Evolutionary conservation across 805 yeast species (phyloP).

Genomic region (Starmerella etchellsii): DNA sequence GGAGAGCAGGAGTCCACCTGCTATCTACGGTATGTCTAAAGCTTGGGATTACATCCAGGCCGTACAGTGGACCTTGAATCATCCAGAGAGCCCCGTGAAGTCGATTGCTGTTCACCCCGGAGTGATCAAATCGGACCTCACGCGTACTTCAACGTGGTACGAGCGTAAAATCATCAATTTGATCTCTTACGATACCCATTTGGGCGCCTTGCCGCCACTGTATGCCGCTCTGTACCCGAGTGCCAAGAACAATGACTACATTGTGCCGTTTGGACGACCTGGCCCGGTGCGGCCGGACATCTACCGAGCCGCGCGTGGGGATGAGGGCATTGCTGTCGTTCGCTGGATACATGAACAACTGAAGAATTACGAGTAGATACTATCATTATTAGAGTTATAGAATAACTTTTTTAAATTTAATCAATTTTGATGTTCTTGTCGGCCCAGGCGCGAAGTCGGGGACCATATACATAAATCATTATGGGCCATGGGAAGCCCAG

Average conservation of each 20-base stretch:
- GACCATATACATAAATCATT: conserved; percentile 44
- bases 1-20: conserved; percentile 10
- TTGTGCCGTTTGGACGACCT: conserved; percentile 34
- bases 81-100: conserved; percentile 26
- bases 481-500: conserved; percentile 57
- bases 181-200: conserved; percentile 20
- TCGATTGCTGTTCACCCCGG: conserved; percentile 35
- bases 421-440: conserved; percentile 34
- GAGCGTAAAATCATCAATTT: not conserved
- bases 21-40: conserved; percentile 34
- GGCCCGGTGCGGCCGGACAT: conserved; percentile 32
- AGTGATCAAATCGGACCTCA: conserved; percentile 28
- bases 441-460: conserved; percentile 44
- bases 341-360: conserved; percentile 23
- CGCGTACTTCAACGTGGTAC: conserved; percentile 19
- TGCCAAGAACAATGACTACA: conserved; percentile 28
- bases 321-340: conserved; percentile 28
- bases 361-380: not conserved
- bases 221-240: conserved; percentile 34
- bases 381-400: not conserved
- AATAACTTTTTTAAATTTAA: conserved; percentile 3
- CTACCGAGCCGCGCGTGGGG: conserved; percentile 25
- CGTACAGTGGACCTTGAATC: conserved; percentile 27
- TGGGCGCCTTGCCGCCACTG: conserved; percentile 36
- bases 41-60: conserved; percentile 32